These are phyloP conservation scores for Cyberlindnera suaveolens DNA, from an alignment of 805 yeast species.

Conservation along the genomic window DNA sequence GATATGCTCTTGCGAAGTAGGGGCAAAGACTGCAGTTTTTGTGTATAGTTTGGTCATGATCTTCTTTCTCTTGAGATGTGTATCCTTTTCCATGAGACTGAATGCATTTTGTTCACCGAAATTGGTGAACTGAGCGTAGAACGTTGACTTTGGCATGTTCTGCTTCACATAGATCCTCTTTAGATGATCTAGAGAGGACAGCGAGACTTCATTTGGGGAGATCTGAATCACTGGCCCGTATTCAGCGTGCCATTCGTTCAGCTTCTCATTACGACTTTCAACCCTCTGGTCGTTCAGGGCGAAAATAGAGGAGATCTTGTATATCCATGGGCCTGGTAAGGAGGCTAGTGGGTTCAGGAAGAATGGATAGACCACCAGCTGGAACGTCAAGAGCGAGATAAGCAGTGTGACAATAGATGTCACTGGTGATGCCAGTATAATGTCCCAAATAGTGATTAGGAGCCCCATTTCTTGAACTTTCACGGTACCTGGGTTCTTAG, in stretches of 20 bases:
- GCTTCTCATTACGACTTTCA: conserved; percentile 42
- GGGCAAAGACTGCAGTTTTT: conserved; percentile 32
- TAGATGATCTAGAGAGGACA: conserved; percentile 43
- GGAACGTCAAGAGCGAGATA: background rate
- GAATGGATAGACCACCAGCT: conserved; percentile 16
- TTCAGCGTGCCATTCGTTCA: conserved; percentile 43
- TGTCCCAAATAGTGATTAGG: too few species aligned
- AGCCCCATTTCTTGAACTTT: too few species aligned
- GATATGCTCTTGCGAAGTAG: conserved; percentile 28
- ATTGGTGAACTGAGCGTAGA: conserved; percentile 54
- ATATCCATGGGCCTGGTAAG: conserved; percentile 54
- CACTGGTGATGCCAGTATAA: too few species aligned
- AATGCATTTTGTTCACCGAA: conserved; percentile 57
- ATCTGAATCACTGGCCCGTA: conserved; percentile 62
- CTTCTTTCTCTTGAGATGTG: conserved; percentile 40
- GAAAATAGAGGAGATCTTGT: conserved; percentile 38
- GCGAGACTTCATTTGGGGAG: conserved; percentile 56
- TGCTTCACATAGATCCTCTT: conserved; percentile 49
- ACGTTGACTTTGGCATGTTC: conserved; percentile 49
- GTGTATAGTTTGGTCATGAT: conserved; percentile 38
- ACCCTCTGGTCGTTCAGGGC: conserved; percentile 37
- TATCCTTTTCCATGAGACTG: conserved; percentile 42
- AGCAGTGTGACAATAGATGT: background rate
- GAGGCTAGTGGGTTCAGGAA: conserved; percentile 40
- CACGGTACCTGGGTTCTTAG: too few species aligned